Base-by-base conservation (phyloP, 2,329 filamentous ascomycete species). In the Verticillium longisporum region DNA sequence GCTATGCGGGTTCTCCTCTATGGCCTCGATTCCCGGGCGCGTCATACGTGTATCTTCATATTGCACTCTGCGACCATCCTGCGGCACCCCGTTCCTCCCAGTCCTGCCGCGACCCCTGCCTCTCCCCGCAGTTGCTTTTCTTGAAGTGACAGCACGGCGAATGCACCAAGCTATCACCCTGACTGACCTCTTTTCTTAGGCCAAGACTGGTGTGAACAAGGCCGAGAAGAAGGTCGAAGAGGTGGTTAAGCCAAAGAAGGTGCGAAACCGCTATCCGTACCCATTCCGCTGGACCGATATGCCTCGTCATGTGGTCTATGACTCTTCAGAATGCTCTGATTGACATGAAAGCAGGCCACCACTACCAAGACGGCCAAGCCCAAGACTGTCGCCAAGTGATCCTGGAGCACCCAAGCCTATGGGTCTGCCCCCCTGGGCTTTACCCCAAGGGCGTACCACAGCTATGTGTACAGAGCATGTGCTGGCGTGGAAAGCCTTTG, bases 201-300 rank as follows among this genome's bases (percentile, higher is more conserved):
- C 61, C 57, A 65, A 65, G 61, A 56, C 59, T 18, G 59, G 55
- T 38, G 60, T 41, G n/a, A 65, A 65, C 50, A 60, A 60, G n/a
- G 63, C 50, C 14, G 59, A 61, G n/a, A 50, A 50, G 45, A 50
- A 50, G 45, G 45, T n/a, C 3, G 45, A 50, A 6, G 18, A 21
- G 45, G 45, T 10, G 18, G 60, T 54, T 36, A 65, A 65, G 55
- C 54, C 50, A 34, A 65, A 65, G 63, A 61, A 50, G 45, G 45
- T 50, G 21, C 38, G 11, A 3, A 50, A 10, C 18, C 18, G 10
- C 45, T 10, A 3, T 11, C 38, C 13, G 13, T n/a, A 15, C 18
- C 18, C 18, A 50, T n/a, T 7, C 15, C 14, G 13, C 4, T 26
- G 26, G 26, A 26, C 26, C 26, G 26, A 26, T 26, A 26, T 15